Base-by-base conservation (phyloP, 108 stramenopile species). In the Conticribra guillardii region DNA sequence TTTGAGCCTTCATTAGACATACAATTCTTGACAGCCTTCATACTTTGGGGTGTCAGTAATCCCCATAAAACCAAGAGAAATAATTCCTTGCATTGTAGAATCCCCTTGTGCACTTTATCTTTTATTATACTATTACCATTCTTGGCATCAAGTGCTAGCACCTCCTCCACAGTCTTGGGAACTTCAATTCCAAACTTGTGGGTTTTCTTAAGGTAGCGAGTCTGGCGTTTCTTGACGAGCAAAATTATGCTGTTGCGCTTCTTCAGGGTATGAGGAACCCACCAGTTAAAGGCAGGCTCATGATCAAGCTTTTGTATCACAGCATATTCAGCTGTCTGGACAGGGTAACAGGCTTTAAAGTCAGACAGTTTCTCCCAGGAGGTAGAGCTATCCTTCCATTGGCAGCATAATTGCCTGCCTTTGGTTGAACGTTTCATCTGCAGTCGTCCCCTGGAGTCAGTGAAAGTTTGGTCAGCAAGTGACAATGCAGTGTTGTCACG, bases 121-220 rank as follows among this genome's bases (percentile, higher is more conserved):
- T n/a, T n/a, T n/a, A n/a, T n/a, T n/a, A n/a, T n/a, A n/a, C n/a
- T 73, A 21, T 48, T 83, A 4, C 67, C 67, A 21, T 47, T 73
- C 14, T 37, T 16, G 0, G 22, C 1, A 44, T 82, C 76, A 46
- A 82, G 30, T 14, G 33, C 58, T 2, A 32, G 47, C 1, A 75
- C 81, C 44, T 77, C 71, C 22, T 34, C 52, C 3, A 77, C 75
- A 50, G 60, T 71, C 16, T 58, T 62, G 19, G 74, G 74, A 17
- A 76, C 31, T 29, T 76, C 50, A 31, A 76, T 57, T 2, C 75
- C 75, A 68, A 68, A 80, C 55, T 80, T 73, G 29, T 80, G 71
- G 16, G 71, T 73, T 9, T 33, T 27, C 61, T 73, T 73, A 1
- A 49, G 59, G 49, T 60, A 62, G n/a, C 53, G 26, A 4, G 61